Base-by-base conservation (phyloP, 169 alveolate genomes). In the Theileria parva region DNA sequence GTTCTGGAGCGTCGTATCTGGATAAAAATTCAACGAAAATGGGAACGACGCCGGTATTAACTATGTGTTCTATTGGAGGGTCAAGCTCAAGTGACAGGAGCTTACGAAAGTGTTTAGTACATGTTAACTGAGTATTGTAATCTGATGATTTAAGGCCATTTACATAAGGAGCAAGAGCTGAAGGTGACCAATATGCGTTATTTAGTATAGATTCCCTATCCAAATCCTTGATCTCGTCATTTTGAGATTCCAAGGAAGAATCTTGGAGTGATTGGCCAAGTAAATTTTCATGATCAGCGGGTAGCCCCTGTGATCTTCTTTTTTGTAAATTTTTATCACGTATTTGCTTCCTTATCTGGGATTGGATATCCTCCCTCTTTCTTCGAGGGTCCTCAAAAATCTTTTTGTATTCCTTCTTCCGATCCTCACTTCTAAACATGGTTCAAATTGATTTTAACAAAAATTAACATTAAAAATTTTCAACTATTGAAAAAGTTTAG, bases 1-100 rank as follows among this genome's bases (percentile, higher is more conserved):
- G 91, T 66, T 97, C 97, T 0, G 99, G 98, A 28, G 95, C 94
- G 75, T 94, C 97, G 48, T 77, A 76, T 37, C 95, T 86, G 23
- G 88, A 48, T 70, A 96, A 80, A 80, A 95, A 96, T 37, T 86
- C 94, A 32, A 96, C 95, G 75, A 97, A 92, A 37, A 92, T 88
- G n/a, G 99, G 99, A 13, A 97, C 97, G 17, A 97, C 96, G n/a
- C 98, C 99, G 53, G 98, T 93, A 67, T 95, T 96, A 51, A 95
- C 96, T 9, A 95, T 97, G 80, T 92, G 94, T 77, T 96, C 97
- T 69, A 97, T 96, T 13, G 99, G 99, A 4, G 99, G 99, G 57
- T 94, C 95, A 34, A 92, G 89, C 85, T 95, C 98, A 28, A 95
- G 75, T 39, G 98, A 95, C 73, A 97, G 92, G 19, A 97, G 92